Conservation (phyloP, 2,329 filamentous ascomycete genomes). For the Pseudopyrenochaeta lycopersici region DNA sequence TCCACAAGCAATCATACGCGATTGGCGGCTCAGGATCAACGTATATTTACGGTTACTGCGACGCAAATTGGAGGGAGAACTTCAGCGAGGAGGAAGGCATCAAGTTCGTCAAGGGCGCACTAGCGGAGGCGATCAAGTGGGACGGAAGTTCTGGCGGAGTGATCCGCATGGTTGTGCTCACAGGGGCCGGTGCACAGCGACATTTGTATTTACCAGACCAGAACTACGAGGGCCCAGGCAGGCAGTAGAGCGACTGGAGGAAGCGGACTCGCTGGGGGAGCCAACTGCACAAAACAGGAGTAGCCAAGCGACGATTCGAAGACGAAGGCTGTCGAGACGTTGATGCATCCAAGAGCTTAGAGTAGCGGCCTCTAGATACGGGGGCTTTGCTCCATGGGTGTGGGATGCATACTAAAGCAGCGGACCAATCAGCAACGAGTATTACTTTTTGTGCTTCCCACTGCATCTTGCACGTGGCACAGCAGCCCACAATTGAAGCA, state of each 20-base stretch:
- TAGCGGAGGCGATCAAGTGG: slow-evolving; percentile 98
- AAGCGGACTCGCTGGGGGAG: slow-evolving; percentile 18
- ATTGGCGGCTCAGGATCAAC: slow-evolving; percentile 97
- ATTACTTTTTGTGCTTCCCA: slow-evolving; percentile 5
- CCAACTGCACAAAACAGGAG: slow-evolving; percentile 5
- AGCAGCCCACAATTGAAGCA: not conserved
- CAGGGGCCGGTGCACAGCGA: slow-evolving; percentile 85
- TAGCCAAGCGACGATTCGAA: not conserved
- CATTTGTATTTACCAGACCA: slow-evolving; percentile 93
- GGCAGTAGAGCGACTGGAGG: slow-evolving; percentile 46
- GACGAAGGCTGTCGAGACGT: not conserved
- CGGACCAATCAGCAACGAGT: slow-evolving; percentile 14
- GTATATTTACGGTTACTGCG: slow-evolving; percentile 99
- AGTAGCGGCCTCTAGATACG: slow-evolving; percentile 10
- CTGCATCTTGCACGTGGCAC: slow-evolving; percentile 8
- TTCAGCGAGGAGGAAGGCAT: slow-evolving; percentile 95
- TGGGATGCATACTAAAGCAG: slow-evolving; percentile 10
- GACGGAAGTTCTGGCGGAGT: slow-evolving; percentile 98
- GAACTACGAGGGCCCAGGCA: slow-evolving; percentile 80
- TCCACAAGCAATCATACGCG: slow-evolving; percentile 96
- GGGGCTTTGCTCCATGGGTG: slow-evolving; percentile 12
- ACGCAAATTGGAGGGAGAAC: slow-evolving; percentile 91
- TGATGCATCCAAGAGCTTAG: slow-evolving; percentile 2
- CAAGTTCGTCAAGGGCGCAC: slow-evolving; percentile 87
- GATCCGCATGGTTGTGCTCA: slow-evolving; percentile 97